Evolutionary conservation across 2,329 filamentous ascomycete genomes (phyloP), one percentile per base, ranked within the genome.

Genomic region (Xylariaceae sp.): DNA sequence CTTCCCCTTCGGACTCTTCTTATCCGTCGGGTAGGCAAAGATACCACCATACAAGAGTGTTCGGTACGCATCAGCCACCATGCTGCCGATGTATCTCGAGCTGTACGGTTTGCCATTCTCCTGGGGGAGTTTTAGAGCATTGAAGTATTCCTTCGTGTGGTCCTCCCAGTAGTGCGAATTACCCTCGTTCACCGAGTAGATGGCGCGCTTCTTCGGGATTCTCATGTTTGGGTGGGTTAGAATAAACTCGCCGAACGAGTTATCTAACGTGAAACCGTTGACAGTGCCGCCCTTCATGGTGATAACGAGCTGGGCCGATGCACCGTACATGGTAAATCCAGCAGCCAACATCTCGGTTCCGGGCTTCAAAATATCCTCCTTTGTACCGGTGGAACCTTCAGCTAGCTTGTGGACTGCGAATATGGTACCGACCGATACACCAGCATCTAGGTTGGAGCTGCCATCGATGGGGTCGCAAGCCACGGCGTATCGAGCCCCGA

Each of bases 281-380:
- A 99, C 95, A 60, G 79, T 84, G 62, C 93, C 90, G 65, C 88
- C 91, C 77, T 89, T 90, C 92, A 98, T 97, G 66, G 95, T 99
- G 72, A 99, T 89, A 69, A 99, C 95, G 44, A 99, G 83, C 79
- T 98, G 93, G 3, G 95, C 88, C 2, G 93, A 97, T 66, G 95
- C 95, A 71, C 95, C 95, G 78, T 99, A 99, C 95, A 99, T 99
- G 76, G 95, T 99, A 83, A 99, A 99, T n/a, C 95, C 95, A 20
- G 91, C 88, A 37, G 95, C 93, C 19, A 98, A 85, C 64, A 98
- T 85, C 76, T 97, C 93, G 1, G 90, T 93, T 54, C 95, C 95
- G 1, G 95, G 90, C 75, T 87, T 88, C 57, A 98, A 84, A 59
- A 99, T 84, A 73, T 98, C 93, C 70, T 96, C 91, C 67, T 89